These are phyloP conservation scores for Annulohypoxylon maeteangense DNA, from an alignment of 495 filamentous ascomycete genomes.

Conservation along the genomic window DNA sequence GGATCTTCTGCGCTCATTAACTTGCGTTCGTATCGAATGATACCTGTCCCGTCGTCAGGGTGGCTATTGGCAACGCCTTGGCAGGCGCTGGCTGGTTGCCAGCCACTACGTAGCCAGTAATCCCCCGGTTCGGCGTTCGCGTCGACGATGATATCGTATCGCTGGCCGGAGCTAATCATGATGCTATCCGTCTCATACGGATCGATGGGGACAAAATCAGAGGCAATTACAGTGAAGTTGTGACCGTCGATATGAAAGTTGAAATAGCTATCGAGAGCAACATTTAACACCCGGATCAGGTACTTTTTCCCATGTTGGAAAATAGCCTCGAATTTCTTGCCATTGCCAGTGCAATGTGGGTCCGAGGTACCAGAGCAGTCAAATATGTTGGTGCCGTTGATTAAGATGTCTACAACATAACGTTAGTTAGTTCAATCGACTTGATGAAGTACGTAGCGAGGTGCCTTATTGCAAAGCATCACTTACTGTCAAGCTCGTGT, in stretches of 20 bases:
- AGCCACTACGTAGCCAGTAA: slow-evolving; percentile 1
- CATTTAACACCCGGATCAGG: neutral
- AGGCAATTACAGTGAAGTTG: slow-evolving; percentile 1
- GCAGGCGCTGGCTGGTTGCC: neutral
- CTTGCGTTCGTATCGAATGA: slow-evolving; percentile 5
- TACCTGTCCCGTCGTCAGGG: neutral
- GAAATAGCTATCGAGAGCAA: neutral
- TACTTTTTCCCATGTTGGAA: slow-evolving; percentile 11
- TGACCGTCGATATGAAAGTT: slow-evolving; percentile 6
- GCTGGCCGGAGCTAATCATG: neutral
- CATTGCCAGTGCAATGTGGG: neutral
- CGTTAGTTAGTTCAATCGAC: neutral
- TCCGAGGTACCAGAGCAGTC: neutral
- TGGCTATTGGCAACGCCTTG: slow-evolving; percentile 7
- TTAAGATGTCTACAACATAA: neutral
- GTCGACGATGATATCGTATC: slow-evolving; percentile 1
- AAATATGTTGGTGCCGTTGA: slow-evolving; percentile 5
- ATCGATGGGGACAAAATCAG: slow-evolving; percentile 1
- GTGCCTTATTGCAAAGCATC: neutral
- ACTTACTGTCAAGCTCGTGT: slow-evolving; percentile 7
- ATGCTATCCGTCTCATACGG: slow-evolving; percentile 8
- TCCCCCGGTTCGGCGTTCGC: neutral
- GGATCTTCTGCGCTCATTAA: neutral
- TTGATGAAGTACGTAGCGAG: too few relatives aligned
- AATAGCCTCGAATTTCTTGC: neutral